Base-by-base conservation (phyloP, 2,329 filamentous ascomycete genomes). In the Didymella pomorum region DNA sequence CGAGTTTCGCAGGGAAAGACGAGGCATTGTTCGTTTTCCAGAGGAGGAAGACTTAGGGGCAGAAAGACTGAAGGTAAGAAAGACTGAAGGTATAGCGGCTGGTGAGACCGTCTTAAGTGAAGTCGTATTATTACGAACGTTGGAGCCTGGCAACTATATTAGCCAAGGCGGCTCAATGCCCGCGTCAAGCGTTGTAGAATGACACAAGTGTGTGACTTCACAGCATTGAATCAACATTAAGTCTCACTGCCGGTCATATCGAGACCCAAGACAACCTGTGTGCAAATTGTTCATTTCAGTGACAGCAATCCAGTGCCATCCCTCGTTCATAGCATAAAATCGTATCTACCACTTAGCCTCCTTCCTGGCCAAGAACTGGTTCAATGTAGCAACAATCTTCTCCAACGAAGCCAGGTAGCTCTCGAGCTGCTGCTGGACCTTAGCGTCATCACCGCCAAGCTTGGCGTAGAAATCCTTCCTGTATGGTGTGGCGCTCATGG, bases 401-500 rank as follows among this genome's bases (percentile, higher is more conserved):
- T 95, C 89, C 70, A 98, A 81, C 9, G 89, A 87, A n/a, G 79
- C 81, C 61, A 98, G 82, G 85, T 94, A 97, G 63, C 81, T 80
- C 68, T 83, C 80, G 71, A 97, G 78, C 72, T 90, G 86, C 54
- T 79, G 74, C 49, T 83, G 70, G 47, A 95, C 89, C 78, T 89
- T 86, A 12, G 71, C 73, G 37, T 84, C 78, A 72, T 91, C 86
- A 20, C 82, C 81, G 35, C 91, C 93, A 42, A 99, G 83, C 86
- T 97, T 97, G 65, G 80, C 80, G 77, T 97, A 98, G 76, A 99
- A 98, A 79, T 94, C 91, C 77, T 91, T 92, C 68, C 94, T 87
- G 84, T 97, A 97, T 1, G 95, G 95, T 67, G 91, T 94, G 18
- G 93, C 93, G 69, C 87, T 86, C 93, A 99, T 97, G 76, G 94